Evolutionary conservation across 768 basidiomycete species (phyloP).

Genomic region (Phlebiopsis gigantea): DNA sequence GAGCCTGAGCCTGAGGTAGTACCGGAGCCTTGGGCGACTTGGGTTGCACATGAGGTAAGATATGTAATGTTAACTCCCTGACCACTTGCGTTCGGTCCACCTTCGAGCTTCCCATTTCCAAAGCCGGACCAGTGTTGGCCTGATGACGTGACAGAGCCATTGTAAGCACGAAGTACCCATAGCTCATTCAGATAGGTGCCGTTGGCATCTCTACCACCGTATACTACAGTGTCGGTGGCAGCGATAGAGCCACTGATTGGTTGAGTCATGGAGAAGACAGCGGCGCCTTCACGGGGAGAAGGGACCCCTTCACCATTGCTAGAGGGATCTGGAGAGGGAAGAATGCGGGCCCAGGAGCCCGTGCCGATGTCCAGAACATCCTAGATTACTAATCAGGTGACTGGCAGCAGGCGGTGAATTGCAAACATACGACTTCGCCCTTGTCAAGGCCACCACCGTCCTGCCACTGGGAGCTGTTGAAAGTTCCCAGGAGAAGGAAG

Average conservation of each 20-base stretch:
- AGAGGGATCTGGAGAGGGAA: constrained; percentile 74
- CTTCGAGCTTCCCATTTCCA: constrained; percentile 55
- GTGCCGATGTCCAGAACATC: constrained; percentile 50
- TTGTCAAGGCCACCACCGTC: constrained; percentile 54
- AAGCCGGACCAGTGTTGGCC: constrained; percentile 58
- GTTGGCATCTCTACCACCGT: constrained; percentile 64
- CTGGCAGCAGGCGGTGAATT: background rate
- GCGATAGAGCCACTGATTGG: constrained; percentile 55
- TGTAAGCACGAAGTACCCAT: constrained; percentile 75
- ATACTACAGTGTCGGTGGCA: constrained; percentile 66
- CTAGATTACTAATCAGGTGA: constrained; percentile 26
- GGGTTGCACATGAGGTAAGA: constrained; percentile 53
- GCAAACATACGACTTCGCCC: constrained; percentile 64
- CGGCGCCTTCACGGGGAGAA: constrained; percentile 65
- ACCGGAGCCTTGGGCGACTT: constrained; percentile 18
- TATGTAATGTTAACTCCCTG: constrained; percentile 60
- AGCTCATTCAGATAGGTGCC: constrained; percentile 70
- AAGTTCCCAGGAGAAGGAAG: constrained; percentile 64
- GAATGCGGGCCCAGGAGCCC: constrained; percentile 59
- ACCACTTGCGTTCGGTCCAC: constrained; percentile 61
- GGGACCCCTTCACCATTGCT: constrained; percentile 44
- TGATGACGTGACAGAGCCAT: constrained; percentile 51
- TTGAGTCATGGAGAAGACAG: constrained; percentile 47
- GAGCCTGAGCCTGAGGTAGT: constrained; percentile 9
- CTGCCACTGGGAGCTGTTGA: constrained; percentile 60